Percentiles rank a stretch among this genome's conserved stretches.
These are phyloP conservation scores for Microglena sp. DNA, from an alignment of 139 green algal genomes.

Conservation along the genomic window DNA sequence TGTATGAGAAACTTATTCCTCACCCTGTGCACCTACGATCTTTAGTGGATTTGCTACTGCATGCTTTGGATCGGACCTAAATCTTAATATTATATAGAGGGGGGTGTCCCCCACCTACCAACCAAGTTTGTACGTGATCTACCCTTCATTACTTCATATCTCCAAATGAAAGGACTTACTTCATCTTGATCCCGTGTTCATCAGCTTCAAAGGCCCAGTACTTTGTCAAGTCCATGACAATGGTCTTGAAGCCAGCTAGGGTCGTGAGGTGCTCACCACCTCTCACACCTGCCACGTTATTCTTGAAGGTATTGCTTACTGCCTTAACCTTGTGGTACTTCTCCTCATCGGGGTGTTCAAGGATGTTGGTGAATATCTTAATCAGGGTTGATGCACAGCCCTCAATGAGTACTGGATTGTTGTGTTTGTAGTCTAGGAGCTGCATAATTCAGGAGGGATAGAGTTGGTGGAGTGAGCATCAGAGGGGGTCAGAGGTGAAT, in stretches of 20 bases:
- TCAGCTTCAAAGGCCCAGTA: slow-evolving; percentile 43
- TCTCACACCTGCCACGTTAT: slow-evolving; percentile 24
- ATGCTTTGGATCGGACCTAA: too few species aligned
- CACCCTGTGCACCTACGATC: too few species aligned
- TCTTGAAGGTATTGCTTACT: slow-evolving; percentile 25
- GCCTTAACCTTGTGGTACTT: slow-evolving; percentile 49
- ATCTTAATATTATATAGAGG: too few species aligned
- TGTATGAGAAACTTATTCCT: too few species aligned
- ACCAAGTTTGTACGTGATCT: too few species aligned
- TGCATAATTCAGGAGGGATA: background rate
- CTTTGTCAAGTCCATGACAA: slow-evolving; percentile 39
- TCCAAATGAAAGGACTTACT: background rate
- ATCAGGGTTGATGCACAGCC: slow-evolving; percentile 13
- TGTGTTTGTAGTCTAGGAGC: slow-evolving; percentile 40
- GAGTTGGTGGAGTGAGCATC: background rate
- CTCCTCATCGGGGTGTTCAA: slow-evolving; percentile 26
- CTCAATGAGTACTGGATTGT: slow-evolving; percentile 13
- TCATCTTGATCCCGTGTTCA: slow-evolving; percentile 4
- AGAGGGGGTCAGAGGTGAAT: too few species aligned
- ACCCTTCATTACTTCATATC: too few species aligned
- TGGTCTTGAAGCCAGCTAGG: slow-evolving; percentile 29
- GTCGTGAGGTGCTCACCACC: slow-evolving; percentile 42
- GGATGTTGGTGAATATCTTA: slow-evolving; percentile 42
- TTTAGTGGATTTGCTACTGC: too few species aligned
- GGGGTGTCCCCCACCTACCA: too few species aligned